Evolutionary conservation across 140 eudicot species (phyloP).

Genomic region (Flaveria floridana): DNA sequence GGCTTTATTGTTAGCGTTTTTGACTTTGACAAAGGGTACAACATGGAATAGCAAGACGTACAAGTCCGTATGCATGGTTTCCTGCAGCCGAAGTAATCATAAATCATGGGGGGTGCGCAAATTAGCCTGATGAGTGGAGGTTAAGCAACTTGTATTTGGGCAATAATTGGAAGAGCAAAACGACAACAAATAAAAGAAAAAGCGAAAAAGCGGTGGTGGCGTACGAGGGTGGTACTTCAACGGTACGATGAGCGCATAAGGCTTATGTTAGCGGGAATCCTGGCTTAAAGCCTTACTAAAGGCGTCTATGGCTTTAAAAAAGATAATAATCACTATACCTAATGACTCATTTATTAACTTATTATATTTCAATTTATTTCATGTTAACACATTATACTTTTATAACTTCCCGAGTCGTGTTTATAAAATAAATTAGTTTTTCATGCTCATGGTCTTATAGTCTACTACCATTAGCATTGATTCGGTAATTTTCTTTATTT

Average conservation of each 20-base stretch:
- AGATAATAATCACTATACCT: no score
- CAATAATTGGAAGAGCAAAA: conserved; percentile 26
- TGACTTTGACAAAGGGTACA: conserved; percentile 22
- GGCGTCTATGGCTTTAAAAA: background rate
- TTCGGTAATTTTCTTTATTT: no score
- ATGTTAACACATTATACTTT: no score
- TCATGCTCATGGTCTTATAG: no score
- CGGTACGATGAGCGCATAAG: conserved; percentile 34
- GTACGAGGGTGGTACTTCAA: conserved; percentile 41
- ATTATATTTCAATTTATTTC: no score
- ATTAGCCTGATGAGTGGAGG: conserved; percentile 8
- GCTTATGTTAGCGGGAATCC: conserved; percentile 42
- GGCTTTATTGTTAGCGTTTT: conserved; percentile 2
- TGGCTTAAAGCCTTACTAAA: conserved; percentile 21
- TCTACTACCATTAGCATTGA: no score
- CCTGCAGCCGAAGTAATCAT: conserved; percentile 27
- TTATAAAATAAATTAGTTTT: no score
- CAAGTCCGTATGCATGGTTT: conserved; percentile 27
- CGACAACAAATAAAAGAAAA: conserved; percentile 17
- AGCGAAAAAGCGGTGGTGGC: conserved; percentile 18
- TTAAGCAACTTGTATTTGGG: conserved; percentile 5
- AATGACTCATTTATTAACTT: no score
- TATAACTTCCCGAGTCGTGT: no score
- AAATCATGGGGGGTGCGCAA: background rate
- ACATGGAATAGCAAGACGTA: conserved; percentile 20